phyloP scores from a whole-genome alignment of 139 green algal genomes.

The Chlamydomonas schloesseri region DNA sequence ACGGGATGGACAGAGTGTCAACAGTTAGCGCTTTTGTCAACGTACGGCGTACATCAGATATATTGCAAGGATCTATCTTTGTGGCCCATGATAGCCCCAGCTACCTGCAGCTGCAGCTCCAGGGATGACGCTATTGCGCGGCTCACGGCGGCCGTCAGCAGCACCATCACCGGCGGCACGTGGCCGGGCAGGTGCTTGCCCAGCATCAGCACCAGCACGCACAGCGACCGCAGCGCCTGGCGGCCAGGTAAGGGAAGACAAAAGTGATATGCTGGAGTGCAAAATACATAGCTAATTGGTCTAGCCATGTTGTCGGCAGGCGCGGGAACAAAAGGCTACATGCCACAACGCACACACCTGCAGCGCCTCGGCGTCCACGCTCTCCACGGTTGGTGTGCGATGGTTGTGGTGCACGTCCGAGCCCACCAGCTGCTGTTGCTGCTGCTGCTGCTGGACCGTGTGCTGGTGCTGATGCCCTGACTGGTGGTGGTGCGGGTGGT shows the following conservation, averaged over 20 bases:
- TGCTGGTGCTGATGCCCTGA: neutral
- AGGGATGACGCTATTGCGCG: neutral
- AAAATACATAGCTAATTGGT: neutral
- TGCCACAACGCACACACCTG: neutral
- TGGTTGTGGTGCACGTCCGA: neutral
- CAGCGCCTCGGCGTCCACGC: conserved; percentile 2
- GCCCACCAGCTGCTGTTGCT: neutral
- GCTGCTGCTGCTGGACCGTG: neutral
- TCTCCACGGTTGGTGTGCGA: neutral
- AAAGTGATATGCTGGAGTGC: neutral
- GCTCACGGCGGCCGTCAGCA: conserved; percentile 60
- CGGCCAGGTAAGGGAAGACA: neutral
- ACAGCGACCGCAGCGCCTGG: conserved; percentile 42
- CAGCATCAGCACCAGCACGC: conserved; percentile 33
- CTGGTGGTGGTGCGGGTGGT: neutral
- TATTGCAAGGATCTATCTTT: too few species aligned
- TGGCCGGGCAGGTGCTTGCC: conserved; percentile 45
- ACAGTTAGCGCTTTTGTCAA: too few species aligned
- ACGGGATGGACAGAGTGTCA: too few species aligned
- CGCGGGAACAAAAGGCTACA: neutral
- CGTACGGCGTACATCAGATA: too few species aligned
- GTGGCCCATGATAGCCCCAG: neutral
- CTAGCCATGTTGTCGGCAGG: too few species aligned
- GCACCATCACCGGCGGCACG: conserved; percentile 63
- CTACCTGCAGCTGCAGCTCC: conserved; percentile 59